Conservation (phyloP, 768 basidiomycete species). For the Myochromella boudieri region DNA sequence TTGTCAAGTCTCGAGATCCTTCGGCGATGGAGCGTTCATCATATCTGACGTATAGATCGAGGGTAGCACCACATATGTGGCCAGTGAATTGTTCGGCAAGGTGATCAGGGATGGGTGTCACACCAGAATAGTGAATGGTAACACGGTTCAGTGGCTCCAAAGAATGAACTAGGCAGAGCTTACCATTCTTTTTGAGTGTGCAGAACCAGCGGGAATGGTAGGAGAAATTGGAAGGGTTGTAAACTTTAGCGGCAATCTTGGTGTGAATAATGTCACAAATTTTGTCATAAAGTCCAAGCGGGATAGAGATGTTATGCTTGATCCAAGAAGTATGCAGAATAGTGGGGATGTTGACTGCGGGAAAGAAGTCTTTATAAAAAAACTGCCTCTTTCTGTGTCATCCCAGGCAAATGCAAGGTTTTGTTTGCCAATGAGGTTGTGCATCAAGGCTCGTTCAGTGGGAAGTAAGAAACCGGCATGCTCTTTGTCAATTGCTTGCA, state of each 20-base stretch:
- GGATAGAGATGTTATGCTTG: too few relatives aligned
- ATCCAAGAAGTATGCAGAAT: too few relatives aligned
- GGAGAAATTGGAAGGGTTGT: constrained; percentile 32
- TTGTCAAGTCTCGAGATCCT: constrained; percentile 22
- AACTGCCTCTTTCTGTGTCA: too few relatives aligned
- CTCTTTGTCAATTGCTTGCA: too few relatives aligned
- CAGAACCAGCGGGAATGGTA: constrained; percentile 37
- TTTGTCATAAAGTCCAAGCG: constrained; percentile 12
- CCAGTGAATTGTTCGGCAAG: constrained; percentile 31
- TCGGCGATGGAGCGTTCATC: constrained; percentile 27
- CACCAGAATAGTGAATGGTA: constrained; percentile 34
- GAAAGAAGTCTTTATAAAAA: too few relatives aligned
- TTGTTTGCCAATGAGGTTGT: too few relatives aligned
- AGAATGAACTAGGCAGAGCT: constrained; percentile 36
- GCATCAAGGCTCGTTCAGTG: too few relatives aligned
- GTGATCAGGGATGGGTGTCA: constrained; percentile 31
- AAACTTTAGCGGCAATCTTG: constrained; percentile 35
- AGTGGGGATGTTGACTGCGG: too few relatives aligned
- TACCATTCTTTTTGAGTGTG: constrained; percentile 19
- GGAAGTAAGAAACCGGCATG: too few relatives aligned
- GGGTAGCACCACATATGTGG: constrained; percentile 21
- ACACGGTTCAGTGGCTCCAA: constrained; percentile 38
- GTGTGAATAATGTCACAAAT: constrained; percentile 28
- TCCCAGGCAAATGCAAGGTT: too few relatives aligned
- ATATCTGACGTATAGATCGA: constrained; percentile 37